phyloP scores from a whole-genome alignment of 768 basidiomycete genomes.

The Amanita phalloides region DNA sequence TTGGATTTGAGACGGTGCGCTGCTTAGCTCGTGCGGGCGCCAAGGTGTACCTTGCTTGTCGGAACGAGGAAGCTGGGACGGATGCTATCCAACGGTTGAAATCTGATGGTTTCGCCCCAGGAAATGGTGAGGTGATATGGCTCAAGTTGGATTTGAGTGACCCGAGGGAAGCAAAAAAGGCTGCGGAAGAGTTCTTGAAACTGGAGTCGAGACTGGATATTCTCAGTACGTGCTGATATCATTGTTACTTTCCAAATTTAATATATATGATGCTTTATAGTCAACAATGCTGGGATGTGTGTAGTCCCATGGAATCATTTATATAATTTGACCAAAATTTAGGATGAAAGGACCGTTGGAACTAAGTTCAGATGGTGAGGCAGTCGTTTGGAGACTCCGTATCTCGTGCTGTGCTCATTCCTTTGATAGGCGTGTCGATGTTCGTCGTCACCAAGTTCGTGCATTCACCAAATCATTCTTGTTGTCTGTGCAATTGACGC shows the following conservation, averaged over 20 bases:
- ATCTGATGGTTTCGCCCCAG: slow-evolving; percentile 29
- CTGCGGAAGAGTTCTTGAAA: slow-evolving; percentile 37
- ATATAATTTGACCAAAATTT: not conserved
- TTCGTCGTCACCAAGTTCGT: slow-evolving; percentile 37
- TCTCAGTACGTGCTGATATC: slow-evolving; percentile 26
- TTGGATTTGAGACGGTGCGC: slow-evolving; percentile 39
- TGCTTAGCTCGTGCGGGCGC: slow-evolving; percentile 43
- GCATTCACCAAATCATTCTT: not conserved
- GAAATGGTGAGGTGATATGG: slow-evolving; percentile 36
- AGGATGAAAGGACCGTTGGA: slow-evolving; percentile 9
- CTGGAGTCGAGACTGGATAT: slow-evolving; percentile 46
- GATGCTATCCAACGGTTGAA: slow-evolving; percentile 37
- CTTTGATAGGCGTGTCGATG: slow-evolving; percentile 22
- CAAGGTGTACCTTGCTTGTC: slow-evolving; percentile 48
- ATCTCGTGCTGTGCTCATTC: slow-evolving; percentile 8
- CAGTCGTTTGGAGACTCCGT: not conserved
- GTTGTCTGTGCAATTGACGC: not conserved
- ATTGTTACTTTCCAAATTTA: not conserved
- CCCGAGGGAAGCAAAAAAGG: slow-evolving; percentile 32
- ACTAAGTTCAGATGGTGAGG: slow-evolving; percentile 8
- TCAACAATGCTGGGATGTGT: slow-evolving; percentile 48
- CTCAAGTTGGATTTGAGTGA: slow-evolving; percentile 41
- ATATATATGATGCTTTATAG: slow-evolving; percentile 15
- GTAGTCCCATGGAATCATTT: slow-evolving; percentile 5
- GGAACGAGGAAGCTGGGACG: slow-evolving; percentile 32